phyloP scores from a whole-genome alignment of 176 grass and related monocot species.

The Oryza nivara region DNA sequence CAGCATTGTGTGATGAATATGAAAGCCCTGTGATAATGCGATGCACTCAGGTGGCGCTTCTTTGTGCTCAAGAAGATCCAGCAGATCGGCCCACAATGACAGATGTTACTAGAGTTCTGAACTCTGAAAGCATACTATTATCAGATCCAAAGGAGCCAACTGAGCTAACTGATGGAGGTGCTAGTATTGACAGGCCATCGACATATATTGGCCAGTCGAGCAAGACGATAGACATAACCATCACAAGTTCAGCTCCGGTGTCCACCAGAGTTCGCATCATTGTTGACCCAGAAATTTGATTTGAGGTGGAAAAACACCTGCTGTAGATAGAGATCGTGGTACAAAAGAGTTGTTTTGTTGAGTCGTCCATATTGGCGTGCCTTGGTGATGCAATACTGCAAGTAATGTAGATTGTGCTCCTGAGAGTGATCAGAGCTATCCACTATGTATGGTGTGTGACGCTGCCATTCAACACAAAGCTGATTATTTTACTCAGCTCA shows the following conservation, averaged over 20 bases:
- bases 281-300: constrained; percentile 37
- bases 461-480: no score
- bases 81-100: constrained; percentile 47
- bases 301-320: not conserved
- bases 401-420: no score
- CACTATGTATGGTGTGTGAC: no score
- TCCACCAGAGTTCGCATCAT: constrained; percentile 45
- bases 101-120: constrained; percentile 44
- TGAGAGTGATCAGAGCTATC: no score
- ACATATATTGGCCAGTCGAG: constrained; percentile 25
- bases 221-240: constrained; percentile 45
- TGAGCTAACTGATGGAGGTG: not conserved
- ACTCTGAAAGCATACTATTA: constrained; percentile 29
- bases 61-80: constrained; percentile 59
- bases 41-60: constrained; percentile 44
- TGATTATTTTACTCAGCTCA: no score
- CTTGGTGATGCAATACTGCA: not conserved
- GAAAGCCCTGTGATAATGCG: constrained; percentile 16
- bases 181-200: not conserved
- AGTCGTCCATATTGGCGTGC: no score
- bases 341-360: no score
- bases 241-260: constrained; percentile 40
- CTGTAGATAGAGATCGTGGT: no score
- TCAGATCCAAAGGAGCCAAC: constrained; percentile 38
- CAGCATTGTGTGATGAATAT: constrained; percentile 1